phyloP scores from a whole-genome alignment of 2,329 filamentous ascomycete species.

The Trichoderma sp. region DNA sequence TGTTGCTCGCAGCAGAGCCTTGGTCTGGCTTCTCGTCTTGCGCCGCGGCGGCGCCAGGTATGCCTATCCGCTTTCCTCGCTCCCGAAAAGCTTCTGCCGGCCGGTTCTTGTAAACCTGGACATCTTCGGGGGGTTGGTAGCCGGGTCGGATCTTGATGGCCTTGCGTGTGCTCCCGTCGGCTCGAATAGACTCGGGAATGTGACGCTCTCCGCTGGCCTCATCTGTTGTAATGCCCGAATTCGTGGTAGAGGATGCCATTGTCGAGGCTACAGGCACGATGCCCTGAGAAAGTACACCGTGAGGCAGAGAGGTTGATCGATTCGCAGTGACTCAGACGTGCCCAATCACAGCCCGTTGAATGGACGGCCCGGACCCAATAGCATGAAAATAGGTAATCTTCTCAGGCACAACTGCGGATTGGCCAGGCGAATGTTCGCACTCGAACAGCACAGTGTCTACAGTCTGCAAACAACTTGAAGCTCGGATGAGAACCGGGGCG shows the following conservation, averaged over 20 bases:
- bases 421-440: not conserved
- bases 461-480: not conserved
- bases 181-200: slow-evolving; percentile 80
- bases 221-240: slow-evolving; percentile 74
- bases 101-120: slow-evolving; percentile 93
- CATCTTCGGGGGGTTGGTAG: slow-evolving; percentile 90
- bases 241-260: slow-evolving; percentile 53
- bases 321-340: not conserved
- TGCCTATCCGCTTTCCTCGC: slow-evolving; percentile 56
- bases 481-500: slow-evolving; percentile 2
- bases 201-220: slow-evolving; percentile 74
- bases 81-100: slow-evolving; percentile 82
- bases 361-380: not conserved
- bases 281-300: not conserved
- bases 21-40: slow-evolving; percentile 49
- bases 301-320: not conserved
- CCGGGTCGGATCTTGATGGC: slow-evolving; percentile 93
- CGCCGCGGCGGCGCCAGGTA: slow-evolving; percentile 69
- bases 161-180: slow-evolving; percentile 88
- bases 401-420: not conserved
- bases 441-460: not conserved
- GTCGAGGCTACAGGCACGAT: slow-evolving; percentile 41
- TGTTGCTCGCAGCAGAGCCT: slow-evolving; percentile 59
- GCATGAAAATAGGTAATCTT: not conserved
- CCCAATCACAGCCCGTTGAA: not conserved